These are phyloP conservation scores for Hyphopichia fennica DNA, from an alignment of 1,139 yeast species.

Conservation along the genomic window DNA sequence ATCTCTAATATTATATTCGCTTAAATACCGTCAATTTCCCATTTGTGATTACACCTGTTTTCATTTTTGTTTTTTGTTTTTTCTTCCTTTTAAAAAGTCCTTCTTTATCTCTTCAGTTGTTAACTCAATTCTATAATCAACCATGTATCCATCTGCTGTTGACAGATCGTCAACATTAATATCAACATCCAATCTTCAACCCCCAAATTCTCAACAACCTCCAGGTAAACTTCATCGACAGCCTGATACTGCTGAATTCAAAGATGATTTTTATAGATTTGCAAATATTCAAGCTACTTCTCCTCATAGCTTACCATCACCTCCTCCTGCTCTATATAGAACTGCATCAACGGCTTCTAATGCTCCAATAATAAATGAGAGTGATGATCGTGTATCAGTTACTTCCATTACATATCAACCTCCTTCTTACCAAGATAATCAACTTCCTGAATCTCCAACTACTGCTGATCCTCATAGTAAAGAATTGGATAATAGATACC, in stretches of 20 bases:
- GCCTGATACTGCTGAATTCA: neutral
- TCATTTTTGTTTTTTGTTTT: neutral
- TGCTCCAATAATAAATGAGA: slow-evolving; percentile 1
- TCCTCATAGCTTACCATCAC: neutral
- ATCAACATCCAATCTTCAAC: neutral
- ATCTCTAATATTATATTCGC: neutral
- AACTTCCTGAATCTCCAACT: neutral
- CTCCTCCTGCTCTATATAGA: slow-evolving; percentile 1
- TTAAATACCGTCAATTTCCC: neutral
- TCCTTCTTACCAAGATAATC: neutral
- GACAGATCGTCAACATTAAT: neutral
- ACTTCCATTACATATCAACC: neutral
- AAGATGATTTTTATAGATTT: slow-evolving; percentile 3
- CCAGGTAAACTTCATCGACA: neutral
- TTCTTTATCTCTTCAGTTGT: too few relatives aligned
- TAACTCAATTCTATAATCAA: too few relatives aligned
- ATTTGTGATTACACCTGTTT: neutral
- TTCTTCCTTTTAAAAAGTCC: neutral
- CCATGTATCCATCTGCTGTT: neutral
- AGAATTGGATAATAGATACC: slow-evolving; percentile 9
- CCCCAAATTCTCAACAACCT: neutral
- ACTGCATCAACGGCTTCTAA: neutral
- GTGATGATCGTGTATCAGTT: neutral
- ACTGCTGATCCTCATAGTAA: neutral
- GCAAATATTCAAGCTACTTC: slow-evolving; percentile 1